Evolutionary conservation across 495 filamentous ascomycete genomes (phyloP).

Genomic region (Apiosordaria backusii): DNA sequence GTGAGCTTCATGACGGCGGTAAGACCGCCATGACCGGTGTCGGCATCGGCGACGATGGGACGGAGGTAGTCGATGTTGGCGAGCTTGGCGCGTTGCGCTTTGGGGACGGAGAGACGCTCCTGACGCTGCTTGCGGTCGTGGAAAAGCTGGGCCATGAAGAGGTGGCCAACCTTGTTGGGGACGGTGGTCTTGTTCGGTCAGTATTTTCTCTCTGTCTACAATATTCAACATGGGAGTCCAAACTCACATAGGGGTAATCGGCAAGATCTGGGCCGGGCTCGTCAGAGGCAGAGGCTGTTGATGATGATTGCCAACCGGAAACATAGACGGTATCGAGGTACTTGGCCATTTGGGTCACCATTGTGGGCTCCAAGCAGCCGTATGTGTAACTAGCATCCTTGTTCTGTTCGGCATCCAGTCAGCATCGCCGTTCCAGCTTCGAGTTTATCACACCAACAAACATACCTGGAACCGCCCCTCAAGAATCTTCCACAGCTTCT

Average conservation of each 20-base stretch:
- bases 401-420: conserved; percentile 48
- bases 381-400: conserved; percentile 89
- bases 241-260: conserved; percentile 89
- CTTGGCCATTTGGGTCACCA: conserved; percentile 99
- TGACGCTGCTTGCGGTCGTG: conserved; percentile 98
- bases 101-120: conserved; percentile 79
- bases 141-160: conserved; percentile 98
- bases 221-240: conserved; percentile 2
- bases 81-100: conserved; percentile 65
- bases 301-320: conserved; percentile 97
- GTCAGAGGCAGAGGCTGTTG: conserved; percentile 87
- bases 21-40: conserved; percentile 94
- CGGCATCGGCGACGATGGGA: conserved; percentile 94
- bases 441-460: background rate
- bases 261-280: conserved; percentile 97
- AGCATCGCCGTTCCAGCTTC: background rate
- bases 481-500: conserved; percentile 92
- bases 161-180: conserved; percentile 94
- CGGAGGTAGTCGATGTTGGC: conserved; percentile 90
- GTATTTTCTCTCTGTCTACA: conserved; percentile 1
- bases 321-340: conserved; percentile 98
- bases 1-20: conserved; percentile 99
- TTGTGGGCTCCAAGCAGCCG: conserved; percentile 94
- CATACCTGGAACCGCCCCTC: conserved; percentile 78
- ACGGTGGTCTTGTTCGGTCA: conserved; percentile 72